Evolutionary conservation across 1,284 basidiomycete species (phyloP).

Genomic region (Ceratobasidium sp.): DNA sequence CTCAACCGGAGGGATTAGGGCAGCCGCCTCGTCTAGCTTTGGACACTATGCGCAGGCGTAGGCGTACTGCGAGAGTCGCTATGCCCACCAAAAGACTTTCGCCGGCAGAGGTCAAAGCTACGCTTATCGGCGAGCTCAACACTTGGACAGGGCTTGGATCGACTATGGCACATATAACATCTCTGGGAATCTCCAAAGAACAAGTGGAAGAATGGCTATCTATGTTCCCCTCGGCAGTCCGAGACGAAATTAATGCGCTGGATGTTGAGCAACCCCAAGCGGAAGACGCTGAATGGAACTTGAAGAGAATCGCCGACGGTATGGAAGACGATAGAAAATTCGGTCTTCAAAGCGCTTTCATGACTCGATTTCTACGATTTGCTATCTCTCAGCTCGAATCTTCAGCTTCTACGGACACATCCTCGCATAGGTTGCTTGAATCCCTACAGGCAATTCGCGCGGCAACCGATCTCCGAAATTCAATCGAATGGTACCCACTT

Average conservation of each 20-base stretch:
- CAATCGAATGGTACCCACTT: constrained; percentile 49
- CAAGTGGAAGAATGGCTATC: constrained; percentile 10
- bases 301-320: neutral
- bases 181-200: constrained; percentile 21
- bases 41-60: neutral
- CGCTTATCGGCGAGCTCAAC: constrained; percentile 21
- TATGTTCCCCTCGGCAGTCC: neutral
- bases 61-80: neutral
- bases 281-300: constrained; percentile 11
- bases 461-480: constrained; percentile 44
- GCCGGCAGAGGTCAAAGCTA: neutral
- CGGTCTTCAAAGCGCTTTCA: neutral
- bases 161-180: neutral
- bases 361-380: constrained; percentile 22
- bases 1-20: neutral
- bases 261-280: neutral
- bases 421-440: constrained; percentile 4
- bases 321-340: constrained; percentile 21
- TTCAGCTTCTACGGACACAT: neutral
- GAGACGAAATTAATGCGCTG: constrained; percentile 10
- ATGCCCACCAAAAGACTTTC: neutral
- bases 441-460: constrained; percentile 27
- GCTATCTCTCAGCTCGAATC: constrained; percentile 30
- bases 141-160: neutral
- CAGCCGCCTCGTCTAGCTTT: neutral